Conservation (phyloP, 1,284 basidiomycete genomes). For the Papiliotrema flavescens region DNA sequence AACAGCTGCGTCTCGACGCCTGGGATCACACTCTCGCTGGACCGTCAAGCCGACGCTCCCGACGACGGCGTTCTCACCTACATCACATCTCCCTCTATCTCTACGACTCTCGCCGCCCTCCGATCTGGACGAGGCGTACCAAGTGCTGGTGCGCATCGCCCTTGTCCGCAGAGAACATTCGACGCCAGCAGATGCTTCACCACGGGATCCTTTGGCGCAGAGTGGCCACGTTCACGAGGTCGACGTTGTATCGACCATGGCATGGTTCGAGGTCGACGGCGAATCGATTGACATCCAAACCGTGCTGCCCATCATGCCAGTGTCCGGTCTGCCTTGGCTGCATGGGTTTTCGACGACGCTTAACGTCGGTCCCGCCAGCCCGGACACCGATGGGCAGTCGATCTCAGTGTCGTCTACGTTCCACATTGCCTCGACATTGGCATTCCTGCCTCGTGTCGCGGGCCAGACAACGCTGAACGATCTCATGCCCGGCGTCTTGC, state of each 20-base stretch:
- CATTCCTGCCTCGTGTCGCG: conserved; percentile 30
- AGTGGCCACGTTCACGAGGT: conserved; percentile 34
- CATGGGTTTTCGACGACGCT: conserved; percentile 30
- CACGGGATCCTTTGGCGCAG: conserved; percentile 13
- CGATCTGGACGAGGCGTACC: conserved; percentile 8
- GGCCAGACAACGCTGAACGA: conserved; percentile 6
- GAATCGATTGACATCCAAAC: conserved; percentile 13
- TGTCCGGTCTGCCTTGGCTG: conserved; percentile 9
- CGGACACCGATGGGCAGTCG: not conserved
- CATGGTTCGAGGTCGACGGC: conserved; percentile 32
- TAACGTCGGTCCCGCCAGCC: conserved; percentile 17
- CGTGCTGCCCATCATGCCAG: conserved; percentile 19
- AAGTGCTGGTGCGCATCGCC: conserved; percentile 24
- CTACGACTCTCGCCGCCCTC: conserved; percentile 26
- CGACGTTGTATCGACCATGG: conserved; percentile 46
- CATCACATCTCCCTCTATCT: conserved; percentile 34
- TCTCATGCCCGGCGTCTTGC: conserved; percentile 4
- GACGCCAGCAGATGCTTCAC: conserved; percentile 1
- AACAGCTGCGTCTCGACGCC: conserved; percentile 1
- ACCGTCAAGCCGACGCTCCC: conserved; percentile 27
- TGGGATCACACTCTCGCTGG: conserved; percentile 16
- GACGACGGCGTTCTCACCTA: conserved; percentile 42
- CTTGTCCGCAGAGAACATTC: conserved; percentile 25
- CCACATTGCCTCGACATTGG: conserved; percentile 33
- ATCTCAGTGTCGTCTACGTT: conserved; percentile 46